These are phyloP conservation scores for Cryomyces antarcticus DNA, from an alignment of 495 filamentous ascomycete species.

Conservation along the genomic window DNA sequence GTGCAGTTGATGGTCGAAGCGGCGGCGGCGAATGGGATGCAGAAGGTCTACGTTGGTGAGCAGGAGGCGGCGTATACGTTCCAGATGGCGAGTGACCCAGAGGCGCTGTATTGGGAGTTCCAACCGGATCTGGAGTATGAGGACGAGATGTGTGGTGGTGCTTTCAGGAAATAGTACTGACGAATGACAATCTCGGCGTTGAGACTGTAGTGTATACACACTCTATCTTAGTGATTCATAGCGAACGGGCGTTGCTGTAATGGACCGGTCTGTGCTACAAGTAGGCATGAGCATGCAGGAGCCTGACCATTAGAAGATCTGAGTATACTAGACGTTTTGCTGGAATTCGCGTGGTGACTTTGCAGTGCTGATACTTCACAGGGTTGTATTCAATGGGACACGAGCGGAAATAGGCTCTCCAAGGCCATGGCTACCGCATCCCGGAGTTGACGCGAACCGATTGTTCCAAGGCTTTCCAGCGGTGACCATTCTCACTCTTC, in stretches of 20 bases:
- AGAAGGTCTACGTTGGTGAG: constrained; percentile 17
- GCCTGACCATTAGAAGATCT: no score
- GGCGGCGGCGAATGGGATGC: constrained; percentile 18
- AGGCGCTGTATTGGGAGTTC: constrained; percentile 20
- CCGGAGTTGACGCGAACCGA: no score
- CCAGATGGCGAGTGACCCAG: constrained; percentile 17
- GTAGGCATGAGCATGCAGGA: no score
- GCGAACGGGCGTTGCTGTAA: not conserved
- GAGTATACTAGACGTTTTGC: no score
- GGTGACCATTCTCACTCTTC: no score
- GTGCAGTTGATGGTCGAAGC: constrained; percentile 21
- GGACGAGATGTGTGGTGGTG: constrained; percentile 10
- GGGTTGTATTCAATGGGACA: no score
- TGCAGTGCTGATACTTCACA: no score
- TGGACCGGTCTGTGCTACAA: no score
- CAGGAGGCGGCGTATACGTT: constrained; percentile 20
- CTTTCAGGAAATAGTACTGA: constrained; percentile 5
- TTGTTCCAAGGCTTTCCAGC: no score
- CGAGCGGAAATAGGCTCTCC: no score
- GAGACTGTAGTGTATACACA: not conserved
- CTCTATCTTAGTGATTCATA: not conserved
- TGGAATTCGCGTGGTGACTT: no score
- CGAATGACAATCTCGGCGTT: not conserved
- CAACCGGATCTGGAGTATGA: constrained; percentile 23
- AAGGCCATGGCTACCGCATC: no score